Evolutionary conservation across 2,329 filamentous ascomycete genomes (phyloP), one percentile per base, ranked within the genome.

Genomic region (Microsporum ferrugineum): DNA sequence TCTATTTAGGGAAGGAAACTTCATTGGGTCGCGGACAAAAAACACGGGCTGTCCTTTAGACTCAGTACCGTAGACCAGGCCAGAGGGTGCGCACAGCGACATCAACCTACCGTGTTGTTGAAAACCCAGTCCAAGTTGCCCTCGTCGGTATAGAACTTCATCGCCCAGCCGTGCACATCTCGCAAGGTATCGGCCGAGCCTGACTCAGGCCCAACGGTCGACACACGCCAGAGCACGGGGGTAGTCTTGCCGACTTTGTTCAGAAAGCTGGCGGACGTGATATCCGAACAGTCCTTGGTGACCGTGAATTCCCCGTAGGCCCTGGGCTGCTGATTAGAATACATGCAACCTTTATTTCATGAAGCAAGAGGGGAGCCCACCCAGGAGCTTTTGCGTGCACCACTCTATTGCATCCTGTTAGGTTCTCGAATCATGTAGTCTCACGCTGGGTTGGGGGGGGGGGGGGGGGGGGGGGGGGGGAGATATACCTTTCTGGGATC

Each of bases 151-250:
- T 88, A 89, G 66, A 87, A 85, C 61, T 80, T 79, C 57, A 79
- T 82, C 2, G 87, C 87, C 67, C 89, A 89, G 0, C 87, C 87
- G 64, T 87, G 86, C 0, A 89, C 85, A 75, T 90, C 87, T 39
- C 88, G 81, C 5, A 80, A 85, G 0, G 85, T 86, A 67, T 90
- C 87, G 1, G 84, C 81, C 66, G 84, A 87, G 34, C 87, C 88
- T 12, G 83, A 79, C 38, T 82, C 86, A 1, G 86, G 86, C 23
- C 85, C 83, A 7, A 91, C 88, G 1, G 87, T 89, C 0, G 87
- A 89, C 70, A 89, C 88, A 14, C 87, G 84, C n/a, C 86, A 77
- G 67, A 89, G 88, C 0, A 85, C 76, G 0, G 83, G 78, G 0
- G 85, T 85, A 68, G 85, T 71, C 70, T 88, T 88, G 43, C 79